Conservation (phyloP, 2,329 filamentous ascomycete genomes). For the Trichoderma harzianum region DNA sequence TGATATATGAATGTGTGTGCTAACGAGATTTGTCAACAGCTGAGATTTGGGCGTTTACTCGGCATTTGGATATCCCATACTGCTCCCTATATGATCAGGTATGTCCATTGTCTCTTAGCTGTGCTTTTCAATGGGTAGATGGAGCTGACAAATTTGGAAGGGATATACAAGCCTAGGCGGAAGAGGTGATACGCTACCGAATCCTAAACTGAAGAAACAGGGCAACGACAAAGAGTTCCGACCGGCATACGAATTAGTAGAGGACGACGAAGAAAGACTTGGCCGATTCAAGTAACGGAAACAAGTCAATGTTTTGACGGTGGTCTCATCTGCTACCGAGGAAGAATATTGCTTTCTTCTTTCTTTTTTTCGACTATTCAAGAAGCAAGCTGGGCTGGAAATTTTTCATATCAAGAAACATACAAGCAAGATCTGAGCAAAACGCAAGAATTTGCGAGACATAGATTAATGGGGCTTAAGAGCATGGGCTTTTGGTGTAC, state of each 20-base stretch:
- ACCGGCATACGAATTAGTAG: constrained; percentile 71
- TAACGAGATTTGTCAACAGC: constrained; percentile 26
- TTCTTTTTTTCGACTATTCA: background rate
- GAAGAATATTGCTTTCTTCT: background rate
- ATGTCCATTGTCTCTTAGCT: constrained; percentile 24
- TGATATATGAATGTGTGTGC: background rate
- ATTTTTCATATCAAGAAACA: background rate
- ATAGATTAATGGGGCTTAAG: background rate
- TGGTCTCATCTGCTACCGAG: background rate
- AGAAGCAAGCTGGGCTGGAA: background rate
- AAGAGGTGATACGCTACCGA: constrained; percentile 82
- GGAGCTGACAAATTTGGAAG: constrained; percentile 15
- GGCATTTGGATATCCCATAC: constrained; percentile 75
- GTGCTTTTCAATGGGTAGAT: background rate
- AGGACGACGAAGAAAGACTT: constrained; percentile 74
- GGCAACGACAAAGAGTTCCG: constrained; percentile 48
- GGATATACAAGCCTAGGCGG: constrained; percentile 94
- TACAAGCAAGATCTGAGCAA: background rate
- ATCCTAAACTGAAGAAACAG: constrained; percentile 63
- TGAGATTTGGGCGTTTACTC: constrained; percentile 92
- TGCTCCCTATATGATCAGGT: constrained; percentile 75
- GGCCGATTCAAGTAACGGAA: constrained; percentile 54
- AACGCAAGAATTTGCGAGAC: background rate
- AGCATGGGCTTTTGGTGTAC: background rate
- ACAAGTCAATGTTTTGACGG: background rate